A percentile compares a stretch with the other conserved stretches of the same genome.
Conservation (phyloP, 2,329 filamentous ascomycete genomes). For the Pyrenophora tritici-repentis region DNA sequence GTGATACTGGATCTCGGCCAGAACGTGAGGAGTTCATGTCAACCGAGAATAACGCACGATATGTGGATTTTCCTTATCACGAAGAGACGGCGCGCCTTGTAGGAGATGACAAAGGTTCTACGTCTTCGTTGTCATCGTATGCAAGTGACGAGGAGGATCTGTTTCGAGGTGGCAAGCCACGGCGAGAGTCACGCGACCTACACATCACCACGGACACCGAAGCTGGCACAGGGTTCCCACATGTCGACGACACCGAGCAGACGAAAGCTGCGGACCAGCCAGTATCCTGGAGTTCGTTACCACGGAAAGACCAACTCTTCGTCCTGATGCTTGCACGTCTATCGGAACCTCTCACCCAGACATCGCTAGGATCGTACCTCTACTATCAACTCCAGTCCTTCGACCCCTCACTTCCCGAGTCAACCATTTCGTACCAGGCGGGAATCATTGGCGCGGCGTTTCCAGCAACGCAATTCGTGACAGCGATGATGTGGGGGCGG, state of each 20-base stretch:
- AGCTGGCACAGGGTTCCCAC: slow-evolving; percentile 20
- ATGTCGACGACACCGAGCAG: slow-evolving; percentile 31
- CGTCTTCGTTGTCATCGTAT: not conserved
- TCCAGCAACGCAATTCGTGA: slow-evolving; percentile 80
- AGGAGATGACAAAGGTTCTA: not conserved
- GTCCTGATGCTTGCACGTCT: slow-evolving; percentile 79
- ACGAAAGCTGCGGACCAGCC: slow-evolving; percentile 47
- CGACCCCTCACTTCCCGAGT: slow-evolving; percentile 60
- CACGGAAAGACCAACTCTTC: slow-evolving; percentile 75
- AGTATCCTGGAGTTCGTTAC: slow-evolving; percentile 73
- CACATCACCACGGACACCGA: slow-evolving; percentile 28
- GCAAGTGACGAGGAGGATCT: slow-evolving; percentile 4
- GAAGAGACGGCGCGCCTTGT: not conserved
- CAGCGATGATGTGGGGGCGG: slow-evolving; percentile 81
- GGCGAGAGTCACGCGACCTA: slow-evolving; percentile 16
- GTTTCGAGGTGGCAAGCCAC: not conserved
- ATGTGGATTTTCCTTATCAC: not conserved
- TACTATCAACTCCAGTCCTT: slow-evolving; percentile 90
- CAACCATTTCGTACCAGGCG: slow-evolving; percentile 74
- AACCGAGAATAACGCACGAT: too few species aligned
- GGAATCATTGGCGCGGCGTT: slow-evolving; percentile 80
- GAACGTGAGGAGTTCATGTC: not conserved
- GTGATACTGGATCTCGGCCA: not conserved
- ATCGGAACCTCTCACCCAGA: slow-evolving; percentile 82
- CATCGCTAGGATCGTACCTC: slow-evolving; percentile 68